Evolutionary conservation across 163 green algal species (phyloP).

Genomic region (Prototheca wickerhamii): DNA sequence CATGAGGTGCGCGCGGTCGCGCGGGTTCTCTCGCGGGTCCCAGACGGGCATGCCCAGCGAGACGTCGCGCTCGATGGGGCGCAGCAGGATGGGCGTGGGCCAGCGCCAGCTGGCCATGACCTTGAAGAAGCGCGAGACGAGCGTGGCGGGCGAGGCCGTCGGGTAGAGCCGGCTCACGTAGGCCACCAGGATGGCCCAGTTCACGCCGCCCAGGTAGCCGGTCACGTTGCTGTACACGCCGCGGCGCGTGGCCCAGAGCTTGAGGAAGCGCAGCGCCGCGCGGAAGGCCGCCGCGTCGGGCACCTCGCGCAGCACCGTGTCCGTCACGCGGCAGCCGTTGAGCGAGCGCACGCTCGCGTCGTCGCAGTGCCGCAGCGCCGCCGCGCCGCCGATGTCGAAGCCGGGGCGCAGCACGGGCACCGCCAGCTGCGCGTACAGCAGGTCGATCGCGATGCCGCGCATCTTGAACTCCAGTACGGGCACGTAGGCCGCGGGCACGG

Average conservation of each 20-base stretch:
- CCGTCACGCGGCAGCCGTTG: conserved; percentile 93
- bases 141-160: conserved; percentile 45
- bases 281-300: conserved; percentile 49
- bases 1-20: conserved; percentile 83
- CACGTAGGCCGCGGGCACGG: conserved; percentile 87
- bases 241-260: conserved; percentile 85
- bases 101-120: conserved; percentile 66
- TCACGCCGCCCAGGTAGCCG: conserved; percentile 95
- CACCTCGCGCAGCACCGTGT: conserved; percentile 72
- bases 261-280: conserved; percentile 67
- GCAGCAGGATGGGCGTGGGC: conserved; percentile 84
- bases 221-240: conserved; percentile 62
- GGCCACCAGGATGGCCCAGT: conserved; percentile 93
- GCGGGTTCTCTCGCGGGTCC: conserved; percentile 69
- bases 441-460: conserved; percentile 83
- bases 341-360: conserved; percentile 70
- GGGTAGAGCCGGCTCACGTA: conserved; percentile 89
- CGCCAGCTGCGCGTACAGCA: conserved; percentile 83
- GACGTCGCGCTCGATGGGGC: conserved; percentile 60
- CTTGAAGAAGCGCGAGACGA: conserved; percentile 83
- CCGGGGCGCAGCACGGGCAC: conserved; percentile 56
- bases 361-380: conserved; percentile 73
- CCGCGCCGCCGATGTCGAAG: conserved; percentile 63
- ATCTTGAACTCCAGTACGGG: conserved; percentile 96
- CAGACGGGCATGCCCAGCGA: conserved; percentile 67